These are phyloP conservation scores for Carex parvula DNA, from an alignment of 176 grass and related monocot species.

Conservation along the genomic window DNA sequence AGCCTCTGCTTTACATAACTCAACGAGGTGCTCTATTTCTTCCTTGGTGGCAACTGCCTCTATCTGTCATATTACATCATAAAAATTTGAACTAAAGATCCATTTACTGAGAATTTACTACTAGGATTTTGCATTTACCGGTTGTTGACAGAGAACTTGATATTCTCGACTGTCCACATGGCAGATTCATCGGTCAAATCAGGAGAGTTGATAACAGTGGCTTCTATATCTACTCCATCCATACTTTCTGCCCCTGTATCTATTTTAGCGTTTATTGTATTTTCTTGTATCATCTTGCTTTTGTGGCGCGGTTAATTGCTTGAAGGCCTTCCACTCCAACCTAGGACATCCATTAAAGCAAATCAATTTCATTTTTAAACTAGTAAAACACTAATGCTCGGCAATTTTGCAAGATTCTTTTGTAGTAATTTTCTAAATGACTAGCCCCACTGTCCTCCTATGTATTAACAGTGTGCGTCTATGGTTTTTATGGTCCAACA, in stretches of 20 bases:
- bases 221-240: slow-evolving; percentile 81
- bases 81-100: slow-evolving; percentile 18
- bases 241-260: slow-evolving; percentile 33
- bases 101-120: slow-evolving; percentile 20
- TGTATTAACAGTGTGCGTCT: not conserved
- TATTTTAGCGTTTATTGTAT: slow-evolving; percentile 35
- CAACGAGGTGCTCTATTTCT: slow-evolving; percentile 76
- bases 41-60: slow-evolving; percentile 88
- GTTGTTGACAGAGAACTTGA: slow-evolving; percentile 94
- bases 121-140: slow-evolving; percentile 38
- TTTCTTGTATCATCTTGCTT: slow-evolving; percentile 34
- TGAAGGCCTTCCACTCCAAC: slow-evolving; percentile 82
- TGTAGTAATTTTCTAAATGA: slow-evolving; percentile 1
- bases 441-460: not conserved
- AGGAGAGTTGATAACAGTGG: slow-evolving; percentile 49
- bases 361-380: slow-evolving; percentile 14
- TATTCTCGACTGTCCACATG: slow-evolving; percentile 83
- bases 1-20: slow-evolving; percentile 80
- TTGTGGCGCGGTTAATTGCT: slow-evolving; percentile 68
- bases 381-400: not conserved
- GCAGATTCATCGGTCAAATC: slow-evolving; percentile 53
- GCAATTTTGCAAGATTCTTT: not conserved
- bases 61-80: slow-evolving; percentile 51
- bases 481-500: not conserved
- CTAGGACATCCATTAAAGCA: slow-evolving; percentile 39